These are phyloP conservation scores for Solanum chiquidenum DNA, from an alignment of 257 asterid genomes.

Conservation along the genomic window DNA sequence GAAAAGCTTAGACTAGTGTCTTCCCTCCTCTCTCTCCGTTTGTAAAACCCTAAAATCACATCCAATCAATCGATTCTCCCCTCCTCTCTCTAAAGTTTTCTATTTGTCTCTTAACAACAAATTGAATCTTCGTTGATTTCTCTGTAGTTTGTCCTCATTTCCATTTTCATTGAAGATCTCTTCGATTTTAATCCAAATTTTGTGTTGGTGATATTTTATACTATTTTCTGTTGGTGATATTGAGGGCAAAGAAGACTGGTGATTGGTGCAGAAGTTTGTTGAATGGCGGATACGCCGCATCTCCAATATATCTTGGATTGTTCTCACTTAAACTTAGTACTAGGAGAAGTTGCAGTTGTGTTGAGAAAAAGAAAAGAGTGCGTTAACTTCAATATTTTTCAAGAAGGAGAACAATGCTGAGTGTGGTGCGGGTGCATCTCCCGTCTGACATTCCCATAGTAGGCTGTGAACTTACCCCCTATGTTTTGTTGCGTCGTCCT, in stretches of 20 bases:
- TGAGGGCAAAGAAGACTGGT: slow-evolving; percentile 43
- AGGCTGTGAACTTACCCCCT: slow-evolving; percentile 72
- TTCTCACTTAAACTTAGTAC: background rate
- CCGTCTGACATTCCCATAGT: slow-evolving; percentile 82
- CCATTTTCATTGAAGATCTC: background rate
- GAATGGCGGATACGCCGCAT: slow-evolving; percentile 92
- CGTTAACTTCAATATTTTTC: background rate
- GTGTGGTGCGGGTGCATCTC: slow-evolving; percentile 80
- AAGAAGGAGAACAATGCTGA: slow-evolving; percentile 59
- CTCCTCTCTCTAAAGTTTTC: background rate
- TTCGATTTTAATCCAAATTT: background rate
- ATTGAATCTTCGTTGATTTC: background rate
- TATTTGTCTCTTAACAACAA: background rate
- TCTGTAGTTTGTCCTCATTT: background rate
- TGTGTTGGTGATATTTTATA: too few species aligned
- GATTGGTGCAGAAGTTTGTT: slow-evolving; percentile 34
- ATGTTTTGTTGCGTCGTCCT: slow-evolving; percentile 57
- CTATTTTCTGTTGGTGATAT: background rate
- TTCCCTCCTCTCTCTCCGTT: background rate
- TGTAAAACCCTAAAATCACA: slow-evolving; percentile 6
- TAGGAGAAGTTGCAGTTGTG: background rate
- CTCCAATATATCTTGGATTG: slow-evolving; percentile 18
- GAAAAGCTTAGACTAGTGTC: background rate
- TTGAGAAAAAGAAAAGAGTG: background rate
- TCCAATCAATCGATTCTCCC: background rate